Percentiles rank a stretch among this genome's conserved stretches.
These are phyloP conservation scores for Xylaria sp. DNA, from an alignment of 2,329 filamentous ascomycete genomes.

Conservation along the genomic window DNA sequence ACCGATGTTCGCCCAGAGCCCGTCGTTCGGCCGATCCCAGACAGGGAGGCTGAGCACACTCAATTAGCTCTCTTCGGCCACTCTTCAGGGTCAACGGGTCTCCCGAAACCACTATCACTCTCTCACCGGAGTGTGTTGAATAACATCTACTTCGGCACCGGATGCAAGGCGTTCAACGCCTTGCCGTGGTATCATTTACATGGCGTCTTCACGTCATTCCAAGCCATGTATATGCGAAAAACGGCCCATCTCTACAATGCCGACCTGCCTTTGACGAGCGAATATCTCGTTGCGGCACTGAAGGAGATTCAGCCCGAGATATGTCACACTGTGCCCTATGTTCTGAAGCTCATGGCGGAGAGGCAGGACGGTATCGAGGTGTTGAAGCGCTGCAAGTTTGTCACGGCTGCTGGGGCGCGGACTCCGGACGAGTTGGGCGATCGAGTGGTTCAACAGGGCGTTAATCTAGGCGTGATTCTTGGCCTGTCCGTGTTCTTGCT, in stretches of 20 bases:
- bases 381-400: conserved; percentile 45
- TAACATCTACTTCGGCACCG: conserved; percentile 42
- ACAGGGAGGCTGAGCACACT: conserved; percentile 38
- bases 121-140: conserved; percentile 49
- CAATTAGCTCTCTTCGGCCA: conserved; percentile 50
- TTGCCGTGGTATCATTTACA: conserved; percentile 53
- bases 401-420: conserved; percentile 48
- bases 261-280: conserved; percentile 46
- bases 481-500: conserved; percentile 42
- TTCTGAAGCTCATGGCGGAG: conserved; percentile 48
- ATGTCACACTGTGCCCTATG: conserved; percentile 49
- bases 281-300: conserved; percentile 44
- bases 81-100: conserved; percentile 55
- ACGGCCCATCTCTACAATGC: conserved; percentile 50
- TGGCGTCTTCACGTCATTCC: conserved; percentile 48
- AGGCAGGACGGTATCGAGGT: conserved; percentile 43
- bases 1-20: conserved; percentile 28
- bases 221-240: conserved; percentile 51
- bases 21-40: conserved; percentile 33
- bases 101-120: conserved; percentile 52
- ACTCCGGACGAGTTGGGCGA: conserved; percentile 51
- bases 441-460: conserved; percentile 44
- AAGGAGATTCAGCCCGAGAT: conserved; percentile 46
- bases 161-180: conserved; percentile 49
- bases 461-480: conserved; percentile 47